Percentiles rank a stretch among this genome's conserved stretches.
phyloP scores from a whole-genome alignment of 2,329 filamentous ascomycete species.

The Colletotrichum sp. region DNA sequence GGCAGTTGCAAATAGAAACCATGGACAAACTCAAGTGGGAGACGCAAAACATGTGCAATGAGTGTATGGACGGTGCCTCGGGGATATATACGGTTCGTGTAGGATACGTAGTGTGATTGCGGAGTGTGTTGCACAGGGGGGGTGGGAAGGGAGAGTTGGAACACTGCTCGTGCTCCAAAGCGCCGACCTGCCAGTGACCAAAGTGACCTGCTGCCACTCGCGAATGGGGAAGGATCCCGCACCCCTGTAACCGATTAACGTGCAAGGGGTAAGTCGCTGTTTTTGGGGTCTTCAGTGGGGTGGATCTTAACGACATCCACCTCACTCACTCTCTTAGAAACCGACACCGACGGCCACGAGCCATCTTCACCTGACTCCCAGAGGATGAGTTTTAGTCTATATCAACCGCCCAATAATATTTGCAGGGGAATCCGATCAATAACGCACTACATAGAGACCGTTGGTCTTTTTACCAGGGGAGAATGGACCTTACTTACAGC shows the following conservation, averaged over 20 bases:
- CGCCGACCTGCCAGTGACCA: constrained; percentile 1
- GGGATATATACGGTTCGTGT: constrained; percentile 17
- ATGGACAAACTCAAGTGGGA: background rate
- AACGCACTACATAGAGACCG: background rate
- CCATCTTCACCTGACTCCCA: background rate
- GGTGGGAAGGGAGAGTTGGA: constrained; percentile 9
- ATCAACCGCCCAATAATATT: background rate
- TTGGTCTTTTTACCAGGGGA: background rate
- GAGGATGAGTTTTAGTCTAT: background rate
- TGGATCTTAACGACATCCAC: background rate
- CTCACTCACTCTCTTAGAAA: background rate
- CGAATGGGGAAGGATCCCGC: constrained; percentile 12
- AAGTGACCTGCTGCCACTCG: constrained; percentile 1
- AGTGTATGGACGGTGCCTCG: background rate
- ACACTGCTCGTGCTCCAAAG: constrained; percentile 1
- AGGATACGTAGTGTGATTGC: constrained; percentile 18
- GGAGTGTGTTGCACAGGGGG: constrained; percentile 12
- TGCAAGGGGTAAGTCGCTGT: constrained; percentile 8
- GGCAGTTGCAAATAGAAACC: background rate
- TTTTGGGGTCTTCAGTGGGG: constrained; percentile 14
- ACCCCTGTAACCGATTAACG: constrained; percentile 20
- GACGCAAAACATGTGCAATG: constrained; percentile 1
- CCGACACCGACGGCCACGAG: background rate
- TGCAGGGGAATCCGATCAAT: background rate
- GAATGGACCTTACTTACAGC: background rate